Base-by-base conservation (phyloP, 2,329 filamentous ascomycete genomes). In the Arthrobotrys pseudoclavata region DNA sequence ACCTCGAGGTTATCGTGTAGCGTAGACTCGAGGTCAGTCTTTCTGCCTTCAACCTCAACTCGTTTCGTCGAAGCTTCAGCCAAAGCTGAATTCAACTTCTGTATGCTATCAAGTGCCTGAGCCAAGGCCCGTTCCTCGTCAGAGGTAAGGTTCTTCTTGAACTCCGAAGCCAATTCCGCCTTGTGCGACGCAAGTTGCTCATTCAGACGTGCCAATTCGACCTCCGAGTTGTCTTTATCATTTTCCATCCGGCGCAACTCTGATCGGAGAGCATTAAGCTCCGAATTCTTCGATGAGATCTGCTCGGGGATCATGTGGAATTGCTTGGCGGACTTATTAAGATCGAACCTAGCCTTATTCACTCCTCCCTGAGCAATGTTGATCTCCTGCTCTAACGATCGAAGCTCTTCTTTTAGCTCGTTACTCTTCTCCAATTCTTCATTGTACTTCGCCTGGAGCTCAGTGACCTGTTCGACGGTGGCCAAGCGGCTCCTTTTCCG, bases 1-100 rank as follows among this genome's bases (percentile, higher is more conserved):
- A 94, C 91, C 81, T 91, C 90, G 50, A 99, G 87, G 81, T 97
- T 97, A 82, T 96, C 92, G n/a, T 91, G 90, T 57, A 99, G 86
- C 82, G 97, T 93, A 37, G 92, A 89, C 83, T 99, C 95, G 29
- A 98, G 87, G 42, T 92, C 89, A 66, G 91, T 90, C 85, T 97
- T 98, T 68, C 89, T 89, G 26, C 88, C 89, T 84, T 97, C 94
- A 0, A 96, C 86, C 70, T 94, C 91, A 79, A 92, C 89, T 37
- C 94, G 90, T 74, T 89, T 87, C 69, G 87, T 89, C 81, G 91
- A 93, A 53, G 94, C 84, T 69, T 93, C 90, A 61, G 92, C 91
- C 85, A 93, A 91, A 81, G 94, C 89, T 80, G 89, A 91, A 79
- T 92, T 90, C 52, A 98, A 85, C 48, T 91, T 89, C 81, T 94